Base-by-base conservation (phyloP, 1,284 basidiomycete species). In the Rhodofomes roseus region DNA sequence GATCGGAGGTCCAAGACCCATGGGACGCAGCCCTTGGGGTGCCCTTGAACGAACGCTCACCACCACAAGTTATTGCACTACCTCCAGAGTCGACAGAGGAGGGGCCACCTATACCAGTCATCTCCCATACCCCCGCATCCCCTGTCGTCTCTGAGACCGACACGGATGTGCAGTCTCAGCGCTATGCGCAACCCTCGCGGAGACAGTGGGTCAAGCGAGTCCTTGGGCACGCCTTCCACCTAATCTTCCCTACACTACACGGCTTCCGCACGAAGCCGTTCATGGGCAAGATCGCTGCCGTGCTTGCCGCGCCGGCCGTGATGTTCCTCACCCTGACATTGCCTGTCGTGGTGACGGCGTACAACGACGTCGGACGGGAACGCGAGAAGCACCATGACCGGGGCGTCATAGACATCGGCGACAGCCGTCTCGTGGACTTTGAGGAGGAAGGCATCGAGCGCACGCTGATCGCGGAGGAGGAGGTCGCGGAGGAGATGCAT, bases 281-380 rank as follows among this genome's bases (percentile, higher is more conserved):
- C 57, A 65, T 91, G 7, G 91, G 90, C 4, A 87, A 87, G 73
- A 74, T 92, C 20, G 88, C 92, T 0, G 86, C 90, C 0, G 66
- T 97, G 16, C 82, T 96, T 58, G 94, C 94, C 7, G 87, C 88
- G 0, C 96, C 96, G 0, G 93, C 95, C 0, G 87, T 98, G 6
- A 77, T 97, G 71, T 78, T 82, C 12, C 79, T 99, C 55, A 98
- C 95, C 0, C 68, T 98, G 18, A 98, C 96, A 0, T 78, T 98
- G 6, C 96, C 96, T 2, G 95, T 98, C 4, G 92, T 95, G 39
- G 83, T 90, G 23, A 86, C 79, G n/a, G 79, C 83, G 3, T 85
- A 87, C 66, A 74, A 66, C 16, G 69, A 68, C 31, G 59, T 68
- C 22, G 71, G 72, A 14, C 65, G 66, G n/a, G 68, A 79, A 39